Base-by-base conservation (phyloP, 208 protist genomes). In the Leishmania martiniquensis region DNA sequence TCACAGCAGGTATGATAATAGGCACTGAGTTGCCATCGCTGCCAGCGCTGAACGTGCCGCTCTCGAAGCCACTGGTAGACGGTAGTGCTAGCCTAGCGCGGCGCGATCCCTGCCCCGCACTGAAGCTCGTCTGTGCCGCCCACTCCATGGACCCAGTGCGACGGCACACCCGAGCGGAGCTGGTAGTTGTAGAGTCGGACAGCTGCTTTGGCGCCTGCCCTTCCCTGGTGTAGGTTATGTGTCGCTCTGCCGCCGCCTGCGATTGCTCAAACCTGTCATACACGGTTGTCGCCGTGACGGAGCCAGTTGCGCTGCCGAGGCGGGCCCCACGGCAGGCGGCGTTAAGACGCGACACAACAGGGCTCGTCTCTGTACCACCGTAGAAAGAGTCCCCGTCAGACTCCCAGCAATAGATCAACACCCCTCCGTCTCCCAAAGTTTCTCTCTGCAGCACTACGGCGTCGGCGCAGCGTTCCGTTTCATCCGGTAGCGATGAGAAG, bases 1-100 rank as follows among this genome's bases (percentile, higher is more conserved):
- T 88, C 72, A 96, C 83, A 10, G 85, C 86, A 13, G 94, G 89
- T 15, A 92, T 65, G 34, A 91, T 75, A 51, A 89, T 85, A n/a
- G 80, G 73, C 68, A 74, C 15, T 52, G 34, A 9, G 68, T 45
- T 49, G 77, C 55, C 20, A 52, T 17, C 51, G 73, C 49, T 54
- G 51, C 65, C 67, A 44, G 13, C n/a, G 25, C 49, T 57, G 15
- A 29, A 12, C 25, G 47, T 20, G 49, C 68, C 32, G n/a, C 20
- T 42, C 47, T 57, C 68, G 57, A 10, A 44, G 68, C 47, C 45
- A 1, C 45, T 47, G 29, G 29, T n/a, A 13, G 20, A 1, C 25
- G 78, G 73, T 60, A 78, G 25, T 49, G 55, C 55, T 32, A n/a
- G 54, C 29, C 66, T 77, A n/a, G 22, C 49, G 2, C 73, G 73